Evolutionary conservation across 2,329 filamentous ascomycete species (phyloP), one percentile per base, ranked within the genome.

Genomic region (Penicillium rolfsii): DNA sequence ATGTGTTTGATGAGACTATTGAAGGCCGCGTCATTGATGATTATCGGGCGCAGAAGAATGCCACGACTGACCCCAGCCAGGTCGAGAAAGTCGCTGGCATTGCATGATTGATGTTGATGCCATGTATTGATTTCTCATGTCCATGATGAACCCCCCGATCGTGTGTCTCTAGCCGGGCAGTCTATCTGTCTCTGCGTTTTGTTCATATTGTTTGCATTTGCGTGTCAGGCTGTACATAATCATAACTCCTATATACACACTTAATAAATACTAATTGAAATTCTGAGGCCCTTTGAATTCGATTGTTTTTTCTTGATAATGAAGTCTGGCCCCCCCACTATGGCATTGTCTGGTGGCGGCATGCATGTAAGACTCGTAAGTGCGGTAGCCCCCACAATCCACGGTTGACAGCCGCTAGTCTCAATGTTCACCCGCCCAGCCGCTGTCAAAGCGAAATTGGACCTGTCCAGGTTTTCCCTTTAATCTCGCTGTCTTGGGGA

Each of bases 31-130:
- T 73, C 24, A 60, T 75, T 5, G 60, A 74, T 35, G 60, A 74
- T 24, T 76, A 74, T 33, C 69, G 68, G 52, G 69, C 64, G 4
- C 67, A 72, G 64, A 87, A 84, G 16, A 81, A 83, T 22, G 76
- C 80, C 38, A 83, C 81, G 4, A 81, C 81, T 8, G 80, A 84
- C 46, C 80, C 82, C 48, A 85, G 80, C 55, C 84, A 84, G 66
- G 83, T 82, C 48, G 84, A 81, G 74, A 87, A 83, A 55, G 67
- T 70, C n/a, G 66, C 68, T 46, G 43, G 43, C 40, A 55, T 45
- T 8, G 50, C 50, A 57, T 69, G 60, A 67, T 61, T 48, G 41
- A 55, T 43, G 52, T 55, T 56, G 52, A 67, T 61, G 60, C 36
- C 38, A 43, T 30, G 22, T 41, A 54, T 22, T 64, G 59, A 33